A percentile compares a stretch with the other conserved stretches of the same genome.
These are phyloP conservation scores for Boletus sp. DNA, from an alignment of 768 basidiomycete species.

Conservation along the genomic window DNA sequence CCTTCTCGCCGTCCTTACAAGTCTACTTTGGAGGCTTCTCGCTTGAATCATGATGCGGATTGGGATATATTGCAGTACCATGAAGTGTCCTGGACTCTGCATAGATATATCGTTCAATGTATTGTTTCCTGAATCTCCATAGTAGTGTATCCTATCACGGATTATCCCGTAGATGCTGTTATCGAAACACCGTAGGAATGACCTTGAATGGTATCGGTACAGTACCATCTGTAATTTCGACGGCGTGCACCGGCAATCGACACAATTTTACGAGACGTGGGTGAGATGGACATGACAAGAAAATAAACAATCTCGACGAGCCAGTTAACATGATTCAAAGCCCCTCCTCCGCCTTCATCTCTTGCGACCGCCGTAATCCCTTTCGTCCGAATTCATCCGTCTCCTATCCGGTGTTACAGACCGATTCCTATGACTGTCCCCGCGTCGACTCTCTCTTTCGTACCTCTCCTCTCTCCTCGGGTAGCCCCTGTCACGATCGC, in stretches of 20 bases:
- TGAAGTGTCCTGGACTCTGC: not conserved
- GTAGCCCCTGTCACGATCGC: slow-evolving; percentile 18
- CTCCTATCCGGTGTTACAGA: slow-evolving; percentile 27
- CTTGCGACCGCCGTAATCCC: slow-evolving; percentile 18
- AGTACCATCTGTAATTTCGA: no score
- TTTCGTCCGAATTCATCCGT: slow-evolving; percentile 23
- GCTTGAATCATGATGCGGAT: not conserved
- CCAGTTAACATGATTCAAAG: not conserved
- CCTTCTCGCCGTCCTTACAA: slow-evolving; percentile 20
- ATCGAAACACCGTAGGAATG: not conserved
- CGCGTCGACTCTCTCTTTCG: slow-evolving; percentile 22
- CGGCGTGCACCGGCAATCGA: not conserved
- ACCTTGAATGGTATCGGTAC: no score
- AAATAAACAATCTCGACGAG: not conserved
- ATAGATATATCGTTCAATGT: no score
- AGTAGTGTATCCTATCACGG: not conserved
- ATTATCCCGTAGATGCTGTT: not conserved
- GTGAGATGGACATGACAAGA: slow-evolving; percentile 1
- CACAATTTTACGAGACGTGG: not conserved
- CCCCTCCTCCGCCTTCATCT: slow-evolving; percentile 7
- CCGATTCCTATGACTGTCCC: slow-evolving; percentile 17
- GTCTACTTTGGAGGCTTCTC: slow-evolving; percentile 26
- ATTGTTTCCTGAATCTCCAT: not conserved
- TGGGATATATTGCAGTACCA: not conserved
- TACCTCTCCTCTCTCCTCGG: slow-evolving; percentile 20